Base-by-base conservation (phyloP, 805 yeast genomes). In the Yamadazyma nakazawae region DNA sequence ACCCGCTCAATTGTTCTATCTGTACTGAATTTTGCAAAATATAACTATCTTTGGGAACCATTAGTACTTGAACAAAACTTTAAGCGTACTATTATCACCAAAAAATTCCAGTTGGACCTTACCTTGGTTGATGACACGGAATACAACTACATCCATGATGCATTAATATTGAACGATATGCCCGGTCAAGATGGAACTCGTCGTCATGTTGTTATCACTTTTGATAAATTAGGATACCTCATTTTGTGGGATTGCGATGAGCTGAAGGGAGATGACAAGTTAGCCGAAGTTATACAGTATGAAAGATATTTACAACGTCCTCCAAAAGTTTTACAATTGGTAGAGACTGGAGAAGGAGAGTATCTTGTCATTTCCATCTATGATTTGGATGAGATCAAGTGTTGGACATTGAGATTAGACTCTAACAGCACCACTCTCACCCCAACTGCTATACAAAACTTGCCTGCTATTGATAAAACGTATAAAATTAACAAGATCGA, bases 221-320 rank as follows among this genome's bases (percentile, higher is more conserved):
- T 58, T n/a, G 74, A 70, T 35, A 61, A 60, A 34, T 55, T 59
- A 5, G 68, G 72, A 3, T 52, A 47, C 37, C 50, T 88, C 11
- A 70, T 80, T 11, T 66, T 85, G 5, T 88, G 89, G 88, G 79
- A 83, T 47, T 80, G 90, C 44, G 58, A 43, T 37, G 41, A 67
- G 40, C 55, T 60, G 2, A 48, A 53, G 17, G 48, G 54, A 44
- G 67, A 67, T 46, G 67, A 65, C 40, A 51, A 55, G 41, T 61
- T 63, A n/a, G 74, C 64, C 0, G 57, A 49, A 1, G 51, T 67
- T 38, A 31, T 66, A 2, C 37, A 40, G 10, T 40, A 62, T 10
- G 47, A 37, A n/a, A 11, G 14, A 13, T 26, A 51, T 1, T n/a
- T 14, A 7, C 25, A 9, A 12, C 17, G 21, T 16, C 19, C 26